Evolutionary conservation across 1,139 yeast species (phyloP), one percentile per base, ranked within the genome.

Genomic region (Taphrina deformans): DNA sequence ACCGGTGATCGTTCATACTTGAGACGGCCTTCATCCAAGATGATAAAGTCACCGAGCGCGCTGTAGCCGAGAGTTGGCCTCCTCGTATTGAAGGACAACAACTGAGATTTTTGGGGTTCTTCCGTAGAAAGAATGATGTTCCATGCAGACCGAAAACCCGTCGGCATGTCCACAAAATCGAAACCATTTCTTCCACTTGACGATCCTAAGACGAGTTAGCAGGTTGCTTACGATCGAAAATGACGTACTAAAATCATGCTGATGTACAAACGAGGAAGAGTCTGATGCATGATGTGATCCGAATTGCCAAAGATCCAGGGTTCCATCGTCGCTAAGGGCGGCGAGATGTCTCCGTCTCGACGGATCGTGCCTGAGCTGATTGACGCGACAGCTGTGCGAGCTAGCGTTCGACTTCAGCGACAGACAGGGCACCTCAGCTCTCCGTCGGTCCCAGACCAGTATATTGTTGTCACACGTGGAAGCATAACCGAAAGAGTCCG

Each of bases 401-500:
- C 84, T 65, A 89, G 80, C 40, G 83, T 84, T 72, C 90, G 87
- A 35, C 83, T 81, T 48, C 89, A 75, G 10, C 87, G 77, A 0
- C 96, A 96, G 5, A 83, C 80, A 0, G 78, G 66, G 38, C 90
- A 75, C 69, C 83, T 85, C 67, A 97, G 80, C 67, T 96, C 81
- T 74, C 80, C 71, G 85, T 84, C 2, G 88, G 93, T 72, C 89
- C 93, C 46, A 87, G 79, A 9, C 83, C 80, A 26, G 14, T 53
- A 92, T 80, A 12, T 89, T 89, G 69, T 84, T 79, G 0, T 92
- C 85, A 68, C 89, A 84, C 70, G 87, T 84, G 0, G 95, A 86
- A 1, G 92, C 89, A 79, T 80, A 0, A 5, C 31, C n/a, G 26
- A 31, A 46, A 9, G 63, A 35, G 10, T 50, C 51, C 0, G 40